Percentiles rank a stretch among this genome's conserved stretches.
phyloP scores from a whole-genome alignment of 23 red algal genomes.

The Gracilaria caudata region DNA sequence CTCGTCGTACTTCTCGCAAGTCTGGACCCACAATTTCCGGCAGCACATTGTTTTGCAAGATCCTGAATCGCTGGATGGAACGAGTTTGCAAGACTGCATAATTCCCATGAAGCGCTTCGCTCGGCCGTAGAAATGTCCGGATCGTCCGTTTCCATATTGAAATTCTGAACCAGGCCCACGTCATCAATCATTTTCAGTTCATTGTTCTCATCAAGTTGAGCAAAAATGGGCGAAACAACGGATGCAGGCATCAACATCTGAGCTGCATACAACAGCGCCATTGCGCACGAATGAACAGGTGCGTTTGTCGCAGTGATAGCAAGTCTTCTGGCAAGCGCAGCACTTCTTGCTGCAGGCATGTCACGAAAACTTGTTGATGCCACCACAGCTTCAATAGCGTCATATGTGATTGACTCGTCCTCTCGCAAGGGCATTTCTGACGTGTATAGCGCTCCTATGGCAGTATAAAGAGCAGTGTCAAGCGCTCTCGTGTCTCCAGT shows the following conservation, averaged over 20 bases:
- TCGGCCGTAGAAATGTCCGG: slow-evolving; percentile 46
- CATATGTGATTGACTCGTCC: slow-evolving; percentile 54
- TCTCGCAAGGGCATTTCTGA: slow-evolving; percentile 33
- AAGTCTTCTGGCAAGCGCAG: slow-evolving; percentile 45
- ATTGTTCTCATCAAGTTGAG: slow-evolving; percentile 31
- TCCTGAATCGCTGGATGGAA: slow-evolving; percentile 49
- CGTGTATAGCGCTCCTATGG: slow-evolving; percentile 45
- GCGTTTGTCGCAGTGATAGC: slow-evolving; percentile 43
- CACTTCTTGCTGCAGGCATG: slow-evolving; percentile 27
- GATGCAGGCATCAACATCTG: slow-evolving; percentile 36
- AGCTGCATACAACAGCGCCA: slow-evolving; percentile 41
- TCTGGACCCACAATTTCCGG: slow-evolving; percentile 39
- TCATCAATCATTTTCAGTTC: slow-evolving; percentile 11
- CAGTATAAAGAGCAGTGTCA: slow-evolving; percentile 52
- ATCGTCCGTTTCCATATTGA: slow-evolving; percentile 45
- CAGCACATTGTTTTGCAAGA: slow-evolving; percentile 37
- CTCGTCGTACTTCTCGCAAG: slow-evolving; percentile 33
- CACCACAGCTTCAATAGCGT: slow-evolving; percentile 51
- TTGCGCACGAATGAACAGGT: slow-evolving; percentile 54
- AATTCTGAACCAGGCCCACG: slow-evolving; percentile 19
- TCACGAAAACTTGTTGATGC: slow-evolving; percentile 42
- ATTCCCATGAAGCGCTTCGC: slow-evolving; percentile 55
- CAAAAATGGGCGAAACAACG: slow-evolving; percentile 51
- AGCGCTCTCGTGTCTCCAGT: slow-evolving; percentile 58
- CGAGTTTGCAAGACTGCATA: slow-evolving; percentile 15